A percentile compares a stretch with the other conserved stretches of the same genome.
Evolutionary conservation across 2,329 filamentous ascomycete species (phyloP).

Genomic region (Diaporthe nobilis): DNA sequence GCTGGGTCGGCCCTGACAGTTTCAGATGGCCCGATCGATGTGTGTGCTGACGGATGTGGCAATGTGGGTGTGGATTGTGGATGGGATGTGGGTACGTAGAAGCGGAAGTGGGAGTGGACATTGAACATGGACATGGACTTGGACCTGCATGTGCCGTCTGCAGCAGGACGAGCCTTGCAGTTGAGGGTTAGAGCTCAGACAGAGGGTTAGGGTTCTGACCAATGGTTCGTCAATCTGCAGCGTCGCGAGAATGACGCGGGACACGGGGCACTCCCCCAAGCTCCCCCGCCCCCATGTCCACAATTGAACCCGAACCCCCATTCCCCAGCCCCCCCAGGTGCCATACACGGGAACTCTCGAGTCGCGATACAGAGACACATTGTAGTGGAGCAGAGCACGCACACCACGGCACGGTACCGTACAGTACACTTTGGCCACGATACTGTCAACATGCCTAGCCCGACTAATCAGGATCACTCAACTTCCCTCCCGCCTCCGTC

Average conservation of each 20-base stretch:
- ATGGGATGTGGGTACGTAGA: background rate
- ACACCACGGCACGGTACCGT: slow-evolving; percentile 8
- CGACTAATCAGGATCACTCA: slow-evolving; percentile 46
- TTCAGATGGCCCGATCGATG: slow-evolving; percentile 22
- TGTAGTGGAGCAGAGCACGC: background rate
- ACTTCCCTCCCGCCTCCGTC: slow-evolving; percentile 22
- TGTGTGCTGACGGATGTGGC: background rate
- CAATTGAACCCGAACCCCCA: background rate
- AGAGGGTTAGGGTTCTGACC: background rate
- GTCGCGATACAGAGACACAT: slow-evolving; percentile 10
- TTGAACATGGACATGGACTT: background rate
- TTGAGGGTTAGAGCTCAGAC: background rate
- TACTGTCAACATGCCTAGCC: slow-evolving; percentile 48
- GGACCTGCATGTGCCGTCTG: background rate
- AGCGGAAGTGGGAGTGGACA: background rate
- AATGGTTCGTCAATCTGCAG: background rate
- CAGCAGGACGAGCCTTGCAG: background rate
- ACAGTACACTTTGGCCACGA: slow-evolving; percentile 25
- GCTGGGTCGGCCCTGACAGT: background rate
- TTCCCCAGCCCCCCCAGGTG: background rate
- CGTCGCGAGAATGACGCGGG: slow-evolving; percentile 21
- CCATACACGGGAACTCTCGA: background rate
- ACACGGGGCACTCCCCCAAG: background rate
- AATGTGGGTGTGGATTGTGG: background rate
- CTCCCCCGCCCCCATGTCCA: background rate